Percentiles rank a stretch among this genome's conserved stretches.
phyloP scores from a whole-genome alignment of 768 basidiomycete genomes.

The Termitomyces heimii region DNA sequence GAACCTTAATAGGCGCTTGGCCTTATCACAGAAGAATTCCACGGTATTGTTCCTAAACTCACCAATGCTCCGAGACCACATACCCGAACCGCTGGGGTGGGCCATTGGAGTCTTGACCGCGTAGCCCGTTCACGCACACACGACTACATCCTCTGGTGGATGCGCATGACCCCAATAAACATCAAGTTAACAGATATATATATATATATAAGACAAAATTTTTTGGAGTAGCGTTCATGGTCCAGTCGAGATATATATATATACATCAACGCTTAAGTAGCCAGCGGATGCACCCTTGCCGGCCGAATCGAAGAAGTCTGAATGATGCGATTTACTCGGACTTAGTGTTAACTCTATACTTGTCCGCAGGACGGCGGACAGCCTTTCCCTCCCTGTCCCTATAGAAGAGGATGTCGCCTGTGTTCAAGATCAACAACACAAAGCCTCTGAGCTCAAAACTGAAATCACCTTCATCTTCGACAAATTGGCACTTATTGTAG shows the following conservation, averaged over 20 bases:
- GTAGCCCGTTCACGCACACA: no score
- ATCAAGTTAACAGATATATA: background rate
- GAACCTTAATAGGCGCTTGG: no score
- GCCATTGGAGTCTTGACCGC: no score
- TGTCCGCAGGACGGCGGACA: constrained; percentile 25
- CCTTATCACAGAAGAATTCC: no score
- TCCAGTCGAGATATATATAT: no score
- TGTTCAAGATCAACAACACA: background rate
- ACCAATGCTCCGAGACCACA: no score
- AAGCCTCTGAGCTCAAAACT: background rate
- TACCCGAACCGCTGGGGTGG: no score
- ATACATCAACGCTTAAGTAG: background rate
- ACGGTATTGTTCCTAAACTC: background rate
- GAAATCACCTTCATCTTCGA: constrained; percentile 46
- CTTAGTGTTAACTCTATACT: constrained; percentile 10
- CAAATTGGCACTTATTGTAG: constrained; percentile 54
- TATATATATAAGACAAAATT: background rate
- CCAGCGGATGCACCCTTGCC: background rate
- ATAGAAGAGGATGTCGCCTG: constrained; percentile 40
- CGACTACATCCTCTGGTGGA: no score
- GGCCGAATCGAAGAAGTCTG: background rate
- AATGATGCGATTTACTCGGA: background rate
- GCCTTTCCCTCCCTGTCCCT: constrained; percentile 36
- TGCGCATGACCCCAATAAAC: background rate
- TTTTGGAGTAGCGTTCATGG: no score